Evolutionary conservation across 1,284 basidiomycete genomes (phyloP).

Genomic region (Peniophora sp.): DNA sequence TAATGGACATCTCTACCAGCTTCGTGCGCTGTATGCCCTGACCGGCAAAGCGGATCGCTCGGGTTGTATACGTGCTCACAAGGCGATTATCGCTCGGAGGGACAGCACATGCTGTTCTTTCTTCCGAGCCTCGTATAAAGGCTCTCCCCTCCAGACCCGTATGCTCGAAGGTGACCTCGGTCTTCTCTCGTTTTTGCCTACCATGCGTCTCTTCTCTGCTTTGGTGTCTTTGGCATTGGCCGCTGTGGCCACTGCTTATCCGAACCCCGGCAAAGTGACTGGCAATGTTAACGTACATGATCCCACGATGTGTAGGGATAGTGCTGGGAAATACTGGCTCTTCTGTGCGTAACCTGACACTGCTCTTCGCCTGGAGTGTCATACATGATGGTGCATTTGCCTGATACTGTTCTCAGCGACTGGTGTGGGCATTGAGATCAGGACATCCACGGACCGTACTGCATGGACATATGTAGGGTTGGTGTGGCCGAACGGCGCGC

Average conservation of each 20-base stretch:
- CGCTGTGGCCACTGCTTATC: not conserved
- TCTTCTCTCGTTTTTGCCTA: not conserved
- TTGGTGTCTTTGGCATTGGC: not conserved
- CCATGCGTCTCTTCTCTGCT: not conserved
- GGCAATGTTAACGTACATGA: constrained; percentile 12
- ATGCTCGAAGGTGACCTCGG: not conserved
- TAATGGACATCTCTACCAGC: no score
- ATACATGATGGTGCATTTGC: not conserved
- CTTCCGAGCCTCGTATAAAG: no score
- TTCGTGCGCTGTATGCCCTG: no score
- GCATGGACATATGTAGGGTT: constrained; percentile 39
- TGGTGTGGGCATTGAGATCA: constrained; percentile 40
- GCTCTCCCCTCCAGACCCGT: no score
- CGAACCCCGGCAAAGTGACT: constrained; percentile 2
- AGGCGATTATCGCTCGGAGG: no score
- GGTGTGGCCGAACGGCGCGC: constrained; percentile 41
- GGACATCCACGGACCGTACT: constrained; percentile 42
- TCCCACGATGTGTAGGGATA: constrained; percentile 46
- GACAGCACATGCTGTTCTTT: no score
- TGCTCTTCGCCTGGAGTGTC: not conserved
- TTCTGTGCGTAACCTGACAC: constrained; percentile 30
- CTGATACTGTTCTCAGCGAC: constrained; percentile 25
- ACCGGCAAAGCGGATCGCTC: no score
- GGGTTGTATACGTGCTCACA: no score
- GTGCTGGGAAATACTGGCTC: constrained; percentile 39